Conservation (phyloP, 2,329 filamentous ascomycete species). For the Plenodomus tracheiphilus region DNA sequence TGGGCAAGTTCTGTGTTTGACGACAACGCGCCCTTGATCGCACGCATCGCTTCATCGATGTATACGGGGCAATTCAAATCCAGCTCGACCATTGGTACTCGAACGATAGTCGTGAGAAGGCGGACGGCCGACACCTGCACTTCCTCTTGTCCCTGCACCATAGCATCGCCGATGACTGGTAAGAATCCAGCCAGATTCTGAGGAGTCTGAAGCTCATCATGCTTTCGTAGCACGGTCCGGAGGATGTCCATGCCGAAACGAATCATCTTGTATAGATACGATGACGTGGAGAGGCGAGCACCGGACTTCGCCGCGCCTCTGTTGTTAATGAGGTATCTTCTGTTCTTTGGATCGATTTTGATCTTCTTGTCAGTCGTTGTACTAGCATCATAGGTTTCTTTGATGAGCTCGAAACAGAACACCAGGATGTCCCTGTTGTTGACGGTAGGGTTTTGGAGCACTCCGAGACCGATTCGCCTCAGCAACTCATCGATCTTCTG, state of each 20-base stretch:
- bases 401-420: constrained; percentile 93
- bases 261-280: constrained; percentile 83
- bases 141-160: constrained; percentile 85
- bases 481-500: constrained; percentile 91
- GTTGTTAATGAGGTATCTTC: constrained; percentile 76
- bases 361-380: constrained; percentile 46
- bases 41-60: constrained; percentile 79
- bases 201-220: constrained; percentile 77
- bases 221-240: constrained; percentile 81
- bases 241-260: constrained; percentile 88
- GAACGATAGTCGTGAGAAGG: constrained; percentile 81
- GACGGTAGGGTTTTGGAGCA: constrained; percentile 79
- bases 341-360: constrained; percentile 51
- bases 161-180: constrained; percentile 83
- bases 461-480: constrained; percentile 77
- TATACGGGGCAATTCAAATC: constrained; percentile 76
- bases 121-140: constrained; percentile 87
- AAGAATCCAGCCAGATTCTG: constrained; percentile 83
- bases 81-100: constrained; percentile 73
- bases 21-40: constrained; percentile 74
- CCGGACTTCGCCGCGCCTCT: constrained; percentile 75
- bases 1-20: constrained; percentile 85
- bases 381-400: constrained; percentile 75
- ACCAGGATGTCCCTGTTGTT: constrained; percentile 81
- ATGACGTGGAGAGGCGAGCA: constrained; percentile 71